A percentile compares a stretch with the other conserved stretches of the same genome.
These are phyloP conservation scores for Ophiocordyceps camponoti-leonardi DNA, from an alignment of 2,329 filamentous ascomycete genomes.

Conservation along the genomic window DNA sequence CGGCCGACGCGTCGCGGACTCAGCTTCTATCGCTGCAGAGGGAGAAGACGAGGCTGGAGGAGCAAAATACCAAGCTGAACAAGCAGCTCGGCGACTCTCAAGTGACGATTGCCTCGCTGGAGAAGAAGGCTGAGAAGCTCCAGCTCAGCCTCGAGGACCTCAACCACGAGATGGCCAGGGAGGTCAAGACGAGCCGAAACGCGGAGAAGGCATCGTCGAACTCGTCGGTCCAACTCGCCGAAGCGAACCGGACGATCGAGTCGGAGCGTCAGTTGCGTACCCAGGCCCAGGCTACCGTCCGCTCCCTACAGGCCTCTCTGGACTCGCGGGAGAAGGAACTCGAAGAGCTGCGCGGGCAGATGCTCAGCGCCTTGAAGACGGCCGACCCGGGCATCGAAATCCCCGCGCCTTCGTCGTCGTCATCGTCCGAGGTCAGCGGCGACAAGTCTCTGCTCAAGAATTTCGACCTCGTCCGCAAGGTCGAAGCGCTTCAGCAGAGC, in stretches of 20 bases:
- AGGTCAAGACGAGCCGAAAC: conserved; percentile 76
- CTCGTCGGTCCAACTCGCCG: conserved; percentile 66
- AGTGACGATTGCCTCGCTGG: conserved; percentile 61
- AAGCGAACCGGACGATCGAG: conserved; percentile 77
- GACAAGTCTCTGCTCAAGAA: conserved; percentile 55
- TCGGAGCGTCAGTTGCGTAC: conserved; percentile 72
- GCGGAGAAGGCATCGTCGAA: conserved; percentile 78
- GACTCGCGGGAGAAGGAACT: conserved; percentile 71
- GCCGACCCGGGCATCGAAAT: conserved; percentile 62
- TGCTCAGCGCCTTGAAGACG: conserved; percentile 68
- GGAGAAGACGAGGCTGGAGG: conserved; percentile 70
- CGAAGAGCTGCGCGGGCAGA: conserved; percentile 59
- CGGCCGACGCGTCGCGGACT: conserved; percentile 64
- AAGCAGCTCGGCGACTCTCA: conserved; percentile 79
- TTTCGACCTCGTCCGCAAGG: conserved; percentile 72
- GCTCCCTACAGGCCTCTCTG: conserved; percentile 61
- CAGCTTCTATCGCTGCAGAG: conserved; percentile 61
- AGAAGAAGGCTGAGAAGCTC: conserved; percentile 91
- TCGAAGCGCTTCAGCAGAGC: conserved; percentile 79
- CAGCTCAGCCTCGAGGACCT: conserved; percentile 78
- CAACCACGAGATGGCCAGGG: conserved; percentile 77
- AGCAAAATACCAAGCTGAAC: conserved; percentile 63
- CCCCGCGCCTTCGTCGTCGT: conserved; percentile 12
- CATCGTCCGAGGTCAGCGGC: conserved; percentile 37
- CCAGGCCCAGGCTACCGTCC: conserved; percentile 73